Conservation (phyloP, 768 basidiomycete species). For the Tulasnella sp. region DNA sequence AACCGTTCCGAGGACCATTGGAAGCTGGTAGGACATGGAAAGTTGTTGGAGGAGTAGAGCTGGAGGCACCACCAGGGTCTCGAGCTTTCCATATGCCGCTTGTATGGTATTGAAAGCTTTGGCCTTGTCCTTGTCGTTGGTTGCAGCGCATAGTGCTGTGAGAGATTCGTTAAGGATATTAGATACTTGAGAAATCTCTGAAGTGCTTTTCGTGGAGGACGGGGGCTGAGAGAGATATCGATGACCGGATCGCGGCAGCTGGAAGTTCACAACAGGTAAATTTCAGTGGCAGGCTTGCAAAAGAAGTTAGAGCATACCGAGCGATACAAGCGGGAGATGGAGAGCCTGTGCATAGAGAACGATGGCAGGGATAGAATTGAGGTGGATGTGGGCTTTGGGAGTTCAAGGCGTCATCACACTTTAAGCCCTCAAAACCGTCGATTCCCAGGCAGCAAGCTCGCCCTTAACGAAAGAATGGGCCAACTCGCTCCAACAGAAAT, state of each 20-base stretch:
- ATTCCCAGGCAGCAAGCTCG: no score
- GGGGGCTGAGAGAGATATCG: background rate
- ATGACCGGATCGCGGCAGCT: background rate
- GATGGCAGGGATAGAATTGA: background rate
- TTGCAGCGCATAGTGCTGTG: background rate
- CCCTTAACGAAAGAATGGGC: no score
- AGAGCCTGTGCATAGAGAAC: background rate
- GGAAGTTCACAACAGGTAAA: background rate
- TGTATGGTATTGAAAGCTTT: background rate
- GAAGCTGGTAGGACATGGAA: background rate
- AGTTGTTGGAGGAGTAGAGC: background rate
- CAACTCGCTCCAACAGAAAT: no score
- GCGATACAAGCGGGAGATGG: background rate
- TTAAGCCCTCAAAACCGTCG: no score
- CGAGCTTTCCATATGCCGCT: slow-evolving; percentile 6
- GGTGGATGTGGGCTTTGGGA: no score
- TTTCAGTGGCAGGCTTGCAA: background rate
- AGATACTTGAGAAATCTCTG: background rate
- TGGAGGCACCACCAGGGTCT: background rate
- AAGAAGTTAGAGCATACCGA: background rate
- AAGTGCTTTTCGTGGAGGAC: background rate
- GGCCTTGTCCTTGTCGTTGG: background rate
- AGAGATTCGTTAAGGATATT: background rate
- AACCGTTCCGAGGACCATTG: background rate
- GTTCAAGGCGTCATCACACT: no score